Evolutionary conservation across 345 rosid species (phyloP), one percentile per base, ranked within the genome.

Genomic region (Populus simonii): DNA sequence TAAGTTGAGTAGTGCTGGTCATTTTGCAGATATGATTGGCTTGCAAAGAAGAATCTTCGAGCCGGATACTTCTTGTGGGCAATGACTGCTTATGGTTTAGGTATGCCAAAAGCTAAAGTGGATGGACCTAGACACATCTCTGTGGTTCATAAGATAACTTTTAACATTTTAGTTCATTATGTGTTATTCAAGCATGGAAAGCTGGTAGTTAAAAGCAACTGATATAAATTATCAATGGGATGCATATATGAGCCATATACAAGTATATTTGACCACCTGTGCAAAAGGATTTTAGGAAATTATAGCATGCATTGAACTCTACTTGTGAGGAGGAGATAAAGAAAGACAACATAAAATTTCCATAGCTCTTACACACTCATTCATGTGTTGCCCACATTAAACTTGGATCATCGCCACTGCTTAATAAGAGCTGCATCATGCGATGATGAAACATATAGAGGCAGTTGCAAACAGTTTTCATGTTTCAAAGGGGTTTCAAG

Each of bases 11-110:
- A 12, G 11, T 68, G 36, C 20, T 29, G 36, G 20, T 66, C n/a
- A 29, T 47, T 68, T 80, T 78, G 79, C 87, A 96, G 99, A 87
- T 93, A 91, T 76, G 99, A 96, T 76, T 92, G 97, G 96, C 86
- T 93, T 83, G 84, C 92, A 35, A 91, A 88, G 82, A 96, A 89
- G 92, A 91, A 62, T 79, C 88, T 91, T 17, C 88, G 85, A 76
- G 76, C 92, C 36, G 99, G 99, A 80, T 96, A 96, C 83, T 96
- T 96, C 76, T 62, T 90, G 61, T 86, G 99, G 94, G 88, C 96
- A 68, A 92, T 93, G 98, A 83, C 90, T 80, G 97, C 98, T 66
- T 96, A 96, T 84, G 98, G 99, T 73, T 81, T 92, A 87, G 99
- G 97, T 92, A 88, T 39, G 87, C 43, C 72, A 74, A 77, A 76